Evolutionary conservation across 805 yeast genomes (phyloP).

Genomic region (Candida schatavii): DNA sequence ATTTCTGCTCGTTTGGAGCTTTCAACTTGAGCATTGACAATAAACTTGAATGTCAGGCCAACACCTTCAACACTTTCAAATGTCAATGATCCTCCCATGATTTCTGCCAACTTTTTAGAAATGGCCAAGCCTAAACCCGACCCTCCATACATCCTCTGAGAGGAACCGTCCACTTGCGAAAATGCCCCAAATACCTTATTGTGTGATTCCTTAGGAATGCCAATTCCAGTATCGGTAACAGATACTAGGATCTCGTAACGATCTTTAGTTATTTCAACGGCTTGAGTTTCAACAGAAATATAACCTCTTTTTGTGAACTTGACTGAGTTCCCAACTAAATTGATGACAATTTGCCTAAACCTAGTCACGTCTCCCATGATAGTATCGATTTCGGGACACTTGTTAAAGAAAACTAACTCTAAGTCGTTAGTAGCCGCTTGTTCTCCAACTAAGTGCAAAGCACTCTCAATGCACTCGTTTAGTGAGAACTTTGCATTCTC

Average conservation of each 20-base stretch:
- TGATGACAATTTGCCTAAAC: constrained; percentile 49
- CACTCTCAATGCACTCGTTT: constrained; percentile 45
- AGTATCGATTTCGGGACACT: constrained; percentile 34
- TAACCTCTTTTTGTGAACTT: constrained; percentile 47
- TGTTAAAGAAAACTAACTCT: constrained; percentile 44
- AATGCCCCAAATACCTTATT: constrained; percentile 50
- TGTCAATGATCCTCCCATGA: constrained; percentile 47
- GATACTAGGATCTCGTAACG: constrained; percentile 38
- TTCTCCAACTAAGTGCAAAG: constrained; percentile 47
- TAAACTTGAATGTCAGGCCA: constrained; percentile 47
- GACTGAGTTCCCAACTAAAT: constrained; percentile 52
- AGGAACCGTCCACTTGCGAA: constrained; percentile 55
- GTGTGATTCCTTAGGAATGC: constrained; percentile 45
- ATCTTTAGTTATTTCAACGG: constrained; percentile 22
- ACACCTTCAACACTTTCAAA: constrained; percentile 45
- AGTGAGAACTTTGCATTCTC: constrained; percentile 44
- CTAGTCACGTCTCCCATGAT: constrained; percentile 50
- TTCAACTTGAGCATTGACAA: constrained; percentile 28
- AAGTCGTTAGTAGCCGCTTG: constrained; percentile 43
- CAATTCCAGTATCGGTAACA: constrained; percentile 62
- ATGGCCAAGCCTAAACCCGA: constrained; percentile 51
- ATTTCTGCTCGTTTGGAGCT: constrained; percentile 19
- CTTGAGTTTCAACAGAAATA: constrained; percentile 35
- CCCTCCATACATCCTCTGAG: constrained; percentile 51
- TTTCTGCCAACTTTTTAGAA: constrained; percentile 44